Evolutionary conservation across 192 early-diverging fungal species (phyloP).

Genomic region (Linnemannia hyalina): DNA sequence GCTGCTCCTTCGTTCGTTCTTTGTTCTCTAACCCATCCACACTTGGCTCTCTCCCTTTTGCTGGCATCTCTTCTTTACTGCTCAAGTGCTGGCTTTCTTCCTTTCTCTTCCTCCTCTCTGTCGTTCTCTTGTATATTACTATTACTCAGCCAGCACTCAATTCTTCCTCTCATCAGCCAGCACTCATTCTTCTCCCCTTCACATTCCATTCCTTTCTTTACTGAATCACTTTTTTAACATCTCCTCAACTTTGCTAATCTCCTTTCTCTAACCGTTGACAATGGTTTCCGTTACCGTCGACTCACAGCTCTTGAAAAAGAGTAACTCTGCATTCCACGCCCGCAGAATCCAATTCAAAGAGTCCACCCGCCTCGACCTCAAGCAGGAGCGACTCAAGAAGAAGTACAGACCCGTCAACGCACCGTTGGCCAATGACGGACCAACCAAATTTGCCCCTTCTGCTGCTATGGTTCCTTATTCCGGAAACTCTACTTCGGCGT

Average conservation of each 20-base stretch:
- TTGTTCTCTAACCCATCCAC: too few species aligned
- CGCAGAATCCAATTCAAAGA: constrained; percentile 75
- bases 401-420: constrained; percentile 76
- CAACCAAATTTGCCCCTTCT: constrained; percentile 9
- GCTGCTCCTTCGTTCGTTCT: too few species aligned
- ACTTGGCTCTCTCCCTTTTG: too few species aligned
- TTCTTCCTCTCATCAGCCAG: too few species aligned
- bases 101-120: too few species aligned
- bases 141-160: too few species aligned
- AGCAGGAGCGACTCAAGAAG: constrained; percentile 72
- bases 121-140: too few species aligned
- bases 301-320: constrained; percentile 42
- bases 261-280: neutral
- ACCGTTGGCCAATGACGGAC: constrained; percentile 1
- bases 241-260: neutral
- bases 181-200: neutral
- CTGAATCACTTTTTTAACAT: neutral
- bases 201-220: neutral
- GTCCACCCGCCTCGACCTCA: constrained; percentile 68
- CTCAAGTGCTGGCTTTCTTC: too few species aligned
- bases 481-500: constrained; percentile 1
- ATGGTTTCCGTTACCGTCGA: constrained; percentile 42
- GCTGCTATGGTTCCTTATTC: constrained; percentile 19
- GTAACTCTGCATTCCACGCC: constrained; percentile 43
- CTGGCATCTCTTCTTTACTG: too few species aligned